Evolutionary conservation across 2,329 filamentous ascomycete species (phyloP), one percentile per base, ranked within the genome.

Genomic region (Lachnellula suecica): DNA sequence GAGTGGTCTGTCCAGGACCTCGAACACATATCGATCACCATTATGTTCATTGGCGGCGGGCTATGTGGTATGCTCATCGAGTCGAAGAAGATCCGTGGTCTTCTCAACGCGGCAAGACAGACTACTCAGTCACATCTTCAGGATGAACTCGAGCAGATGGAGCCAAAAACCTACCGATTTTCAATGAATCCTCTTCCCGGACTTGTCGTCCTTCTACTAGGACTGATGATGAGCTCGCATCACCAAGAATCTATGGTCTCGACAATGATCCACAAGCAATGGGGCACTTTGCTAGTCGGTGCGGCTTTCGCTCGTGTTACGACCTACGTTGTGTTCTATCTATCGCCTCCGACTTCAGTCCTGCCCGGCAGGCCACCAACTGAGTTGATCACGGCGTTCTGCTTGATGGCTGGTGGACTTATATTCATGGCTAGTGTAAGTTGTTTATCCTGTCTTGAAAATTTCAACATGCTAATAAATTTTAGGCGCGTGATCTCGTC

Each of bases 221-320:
- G 94, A 29, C 82, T 92, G 68, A 94, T 96, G 89, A 97, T 97
- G 93, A 88, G 88, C 66, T 91, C 89, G 23, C 93, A 97, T 70
- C 89, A 93, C 53, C 66, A 69, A 54, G 70, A 77, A 24, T 89
- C 84, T 54, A 90, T 91, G 86, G 79, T 91, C 43, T 93, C 91
- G 9, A 89, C 85, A 60, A 96, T 94, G 89, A 82, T 97, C 44
- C 93, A 97, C 73, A 87, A 87, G 66, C 92, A 97, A 71, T 97
- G 93, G 93, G 93, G 93, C 23, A 85, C 84, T 64, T 79, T 97
- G 60, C 79, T 97, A 48, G 80, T 89, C 43, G 91, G 87, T 23
- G 92, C 91, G 49, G 87, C 91, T 0, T 78, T 95, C 52, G 85
- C 91, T 22, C 84, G 93, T 43, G 84, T 79, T 2, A 73, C 89